Conservation (phyloP, 495 filamentous ascomycete species). For the Letharia columbiana region DNA sequence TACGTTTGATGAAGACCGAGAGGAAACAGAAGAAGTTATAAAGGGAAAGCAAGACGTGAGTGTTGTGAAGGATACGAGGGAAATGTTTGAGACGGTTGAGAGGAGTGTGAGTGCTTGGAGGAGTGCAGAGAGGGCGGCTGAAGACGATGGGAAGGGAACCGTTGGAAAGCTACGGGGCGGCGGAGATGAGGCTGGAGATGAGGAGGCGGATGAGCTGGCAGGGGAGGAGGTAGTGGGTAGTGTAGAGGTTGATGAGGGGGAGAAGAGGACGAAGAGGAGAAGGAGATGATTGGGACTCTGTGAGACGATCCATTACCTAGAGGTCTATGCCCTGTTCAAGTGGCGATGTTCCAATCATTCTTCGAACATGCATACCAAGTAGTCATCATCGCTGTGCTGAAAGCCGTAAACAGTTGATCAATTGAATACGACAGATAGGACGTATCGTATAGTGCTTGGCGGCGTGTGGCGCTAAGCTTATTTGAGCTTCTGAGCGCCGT, state of each 20-base stretch:
- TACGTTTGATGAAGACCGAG: constrained; percentile 27
- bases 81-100: constrained; percentile 77
- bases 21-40: constrained; percentile 39
- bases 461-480: too few species aligned
- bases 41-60: constrained; percentile 61
- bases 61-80: constrained; percentile 69
- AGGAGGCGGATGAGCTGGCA: constrained; percentile 27
- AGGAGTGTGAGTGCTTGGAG: constrained; percentile 50
- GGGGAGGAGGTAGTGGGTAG: constrained; percentile 28
- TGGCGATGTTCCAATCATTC: neutral
- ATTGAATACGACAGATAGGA: neutral
- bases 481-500: too few species aligned
- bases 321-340: neutral
- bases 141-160: constrained; percentile 18
- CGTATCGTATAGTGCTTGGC: too few species aligned
- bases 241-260: constrained; percentile 15
- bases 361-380: neutral
- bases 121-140: constrained; percentile 41
- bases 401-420: neutral
- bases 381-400: neutral
- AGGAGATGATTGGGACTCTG: constrained; percentile 8
- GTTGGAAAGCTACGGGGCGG: constrained; percentile 5
- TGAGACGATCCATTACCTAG: neutral
- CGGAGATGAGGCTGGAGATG: constrained; percentile 24
- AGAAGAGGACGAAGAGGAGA: constrained; percentile 7